Percentiles rank a stretch among this genome's conserved stretches.
Conservation (phyloP, 495 filamentous ascomycete species). For the Rusavskia elegans region DNA sequence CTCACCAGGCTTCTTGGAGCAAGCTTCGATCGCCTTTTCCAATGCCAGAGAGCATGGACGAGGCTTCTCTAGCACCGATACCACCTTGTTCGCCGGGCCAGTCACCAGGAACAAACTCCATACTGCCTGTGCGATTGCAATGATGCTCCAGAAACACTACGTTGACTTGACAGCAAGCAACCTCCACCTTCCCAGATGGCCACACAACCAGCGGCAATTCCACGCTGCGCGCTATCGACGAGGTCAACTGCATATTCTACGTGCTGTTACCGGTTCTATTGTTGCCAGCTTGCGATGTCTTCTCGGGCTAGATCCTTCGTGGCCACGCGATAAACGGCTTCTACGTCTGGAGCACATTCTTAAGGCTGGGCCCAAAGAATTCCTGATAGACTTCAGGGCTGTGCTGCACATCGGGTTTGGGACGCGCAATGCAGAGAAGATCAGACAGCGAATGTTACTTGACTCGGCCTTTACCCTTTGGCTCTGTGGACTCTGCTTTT, state of each 20-base stretch:
- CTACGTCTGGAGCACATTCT: slow-evolving; percentile 10
- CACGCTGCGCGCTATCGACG: slow-evolving; percentile 13
- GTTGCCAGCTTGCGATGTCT: not conserved
- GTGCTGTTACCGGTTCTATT: slow-evolving; percentile 2
- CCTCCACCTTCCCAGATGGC: not conserved
- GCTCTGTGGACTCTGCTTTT: slow-evolving; percentile 8
- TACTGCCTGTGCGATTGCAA: slow-evolving; percentile 8
- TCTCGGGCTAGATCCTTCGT: not conserved
- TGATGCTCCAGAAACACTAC: slow-evolving; percentile 13
- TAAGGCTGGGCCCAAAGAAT: not conserved
- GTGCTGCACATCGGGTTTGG: slow-evolving; percentile 10
- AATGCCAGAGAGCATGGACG: slow-evolving; percentile 7
- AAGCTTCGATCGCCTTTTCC: slow-evolving; percentile 10
- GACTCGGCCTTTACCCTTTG: slow-evolving; percentile 13
- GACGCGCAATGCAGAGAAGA: slow-evolving; percentile 8
- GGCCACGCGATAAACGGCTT: not conserved
- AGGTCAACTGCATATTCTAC: slow-evolving; percentile 8
- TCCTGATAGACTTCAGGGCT: slow-evolving; percentile 9
- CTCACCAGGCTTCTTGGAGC: slow-evolving; percentile 9
- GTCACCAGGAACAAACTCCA: slow-evolving; percentile 12
- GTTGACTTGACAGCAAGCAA: slow-evolving; percentile 1
- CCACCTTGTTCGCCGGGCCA: not conserved
- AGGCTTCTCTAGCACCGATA: not conserved
- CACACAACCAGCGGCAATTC: slow-evolving; percentile 7
- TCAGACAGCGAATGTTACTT: slow-evolving; percentile 6